Conservation (phyloP, 176 grass and related monocot species). For the Poa annua region DNA sequence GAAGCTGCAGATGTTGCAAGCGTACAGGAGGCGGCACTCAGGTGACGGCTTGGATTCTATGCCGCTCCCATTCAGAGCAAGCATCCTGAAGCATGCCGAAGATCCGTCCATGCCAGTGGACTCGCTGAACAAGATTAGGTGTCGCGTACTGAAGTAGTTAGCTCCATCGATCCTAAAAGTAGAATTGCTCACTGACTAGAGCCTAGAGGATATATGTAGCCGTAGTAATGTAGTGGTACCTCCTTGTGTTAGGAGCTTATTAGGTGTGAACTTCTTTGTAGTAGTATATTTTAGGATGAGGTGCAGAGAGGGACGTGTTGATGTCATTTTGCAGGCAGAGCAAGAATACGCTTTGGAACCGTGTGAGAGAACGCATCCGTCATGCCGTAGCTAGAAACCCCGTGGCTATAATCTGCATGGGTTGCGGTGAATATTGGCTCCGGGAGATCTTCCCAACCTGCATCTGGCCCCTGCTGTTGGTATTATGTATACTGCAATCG, state of each 20-base stretch:
- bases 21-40: not conserved
- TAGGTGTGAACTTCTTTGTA: constrained; percentile 9
- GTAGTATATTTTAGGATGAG: constrained; percentile 12
- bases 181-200: constrained; percentile 1
- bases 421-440: not conserved
- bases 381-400: not conserved
- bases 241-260: constrained; percentile 14
- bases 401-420: too few species aligned
- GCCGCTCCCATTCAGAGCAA: not conserved
- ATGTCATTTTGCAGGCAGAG: constrained; percentile 1
- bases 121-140: constrained; percentile 34
- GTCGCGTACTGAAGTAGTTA: constrained; percentile 42
- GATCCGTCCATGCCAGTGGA: constrained; percentile 1
- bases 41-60: not conserved
- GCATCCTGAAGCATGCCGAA: constrained; percentile 35
- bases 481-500: not conserved
- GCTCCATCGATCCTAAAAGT: not conserved
- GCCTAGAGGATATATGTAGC: constrained; percentile 21
- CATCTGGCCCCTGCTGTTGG: not conserved
- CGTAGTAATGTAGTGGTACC: not conserved
- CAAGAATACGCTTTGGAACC: not conserved
- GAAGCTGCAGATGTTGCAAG: constrained; percentile 3
- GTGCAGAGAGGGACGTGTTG: not conserved
- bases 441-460: not conserved
- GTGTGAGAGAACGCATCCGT: not conserved